Evolutionary conservation across 2,329 filamentous ascomycete species (phyloP).

Genomic region (Aspergillus pseudoviridinutans): DNA sequence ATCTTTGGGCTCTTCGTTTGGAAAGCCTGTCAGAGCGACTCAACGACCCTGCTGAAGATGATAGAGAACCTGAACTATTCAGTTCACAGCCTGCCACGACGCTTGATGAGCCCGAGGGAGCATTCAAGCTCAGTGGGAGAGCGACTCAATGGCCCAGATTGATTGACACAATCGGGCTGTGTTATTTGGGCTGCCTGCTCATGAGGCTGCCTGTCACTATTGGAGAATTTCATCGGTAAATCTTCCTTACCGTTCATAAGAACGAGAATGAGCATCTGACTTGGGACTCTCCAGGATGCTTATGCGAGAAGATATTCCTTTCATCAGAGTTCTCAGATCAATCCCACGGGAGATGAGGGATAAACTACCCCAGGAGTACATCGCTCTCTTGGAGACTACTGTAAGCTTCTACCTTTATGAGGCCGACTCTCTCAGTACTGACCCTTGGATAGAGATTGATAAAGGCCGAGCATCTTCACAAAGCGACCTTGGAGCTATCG

Average conservation of each 20-base stretch:
- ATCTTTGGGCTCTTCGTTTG: slow-evolving; percentile 79
- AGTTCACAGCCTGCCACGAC: slow-evolving; percentile 55
- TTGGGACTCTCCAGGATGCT: slow-evolving; percentile 25
- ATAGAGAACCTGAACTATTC: slow-evolving; percentile 49
- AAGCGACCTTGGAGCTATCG: slow-evolving; percentile 58
- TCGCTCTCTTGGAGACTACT: slow-evolving; percentile 37
- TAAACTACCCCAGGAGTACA: slow-evolving; percentile 40
- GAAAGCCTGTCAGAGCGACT: slow-evolving; percentile 50
- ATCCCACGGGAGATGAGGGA: slow-evolving; percentile 44
- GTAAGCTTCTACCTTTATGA: slow-evolving; percentile 18
- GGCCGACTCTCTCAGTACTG: background rate
- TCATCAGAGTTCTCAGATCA: slow-evolving; percentile 56
- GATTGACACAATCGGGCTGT: slow-evolving; percentile 70
- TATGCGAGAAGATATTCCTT: slow-evolving; percentile 70
- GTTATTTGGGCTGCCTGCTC: slow-evolving; percentile 74
- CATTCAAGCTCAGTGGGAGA: slow-evolving; percentile 31
- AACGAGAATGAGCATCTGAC: background rate
- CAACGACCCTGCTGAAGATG: slow-evolving; percentile 33
- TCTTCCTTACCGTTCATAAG: background rate
- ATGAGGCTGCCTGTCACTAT: slow-evolving; percentile 72
- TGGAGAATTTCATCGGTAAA: slow-evolving; percentile 60
- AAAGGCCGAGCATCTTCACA: slow-evolving; percentile 58
- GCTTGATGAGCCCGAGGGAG: slow-evolving; percentile 39
- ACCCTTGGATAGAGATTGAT: slow-evolving; percentile 32
- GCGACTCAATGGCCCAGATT: slow-evolving; percentile 56